A percentile compares a stretch with the other conserved stretches of the same genome.
These are phyloP conservation scores for Aspergillus nomiae DNA, from an alignment of 2,329 filamentous ascomycete genomes.

Conservation along the genomic window DNA sequence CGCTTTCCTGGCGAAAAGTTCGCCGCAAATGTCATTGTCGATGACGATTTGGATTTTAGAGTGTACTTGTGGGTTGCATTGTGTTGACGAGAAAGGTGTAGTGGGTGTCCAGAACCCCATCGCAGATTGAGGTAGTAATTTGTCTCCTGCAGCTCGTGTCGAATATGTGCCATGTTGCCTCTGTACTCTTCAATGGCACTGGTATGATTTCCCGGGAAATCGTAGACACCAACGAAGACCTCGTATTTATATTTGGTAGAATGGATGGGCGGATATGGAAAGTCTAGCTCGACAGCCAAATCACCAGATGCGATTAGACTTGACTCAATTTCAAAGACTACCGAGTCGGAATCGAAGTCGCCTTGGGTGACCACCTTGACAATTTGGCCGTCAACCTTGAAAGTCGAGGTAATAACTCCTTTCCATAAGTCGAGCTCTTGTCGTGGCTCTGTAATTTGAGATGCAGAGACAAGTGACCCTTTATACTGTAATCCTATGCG, in stretches of 20 bases:
- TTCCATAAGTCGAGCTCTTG: conserved; percentile 19
- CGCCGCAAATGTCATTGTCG: conserved; percentile 11
- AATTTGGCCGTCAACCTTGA: conserved; percentile 2
- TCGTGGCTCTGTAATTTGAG: conserved; percentile 3
- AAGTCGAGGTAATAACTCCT: conserved; percentile 14
- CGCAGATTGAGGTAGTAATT: conserved; percentile 12
- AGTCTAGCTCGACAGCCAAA: conserved; percentile 15
- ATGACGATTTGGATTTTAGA: background rate
- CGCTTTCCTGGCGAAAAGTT: conserved; percentile 7
- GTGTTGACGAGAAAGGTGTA: background rate
- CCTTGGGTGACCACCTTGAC: conserved; percentile 17
- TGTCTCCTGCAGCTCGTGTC: conserved; percentile 15
- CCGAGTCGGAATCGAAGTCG: conserved; percentile 13
- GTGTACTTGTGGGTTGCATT: conserved; percentile 14
- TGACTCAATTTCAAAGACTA: conserved; percentile 8
- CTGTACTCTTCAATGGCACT: background rate
- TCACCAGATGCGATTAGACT: conserved; percentile 5
- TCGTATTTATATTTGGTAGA: conserved; percentile 19
- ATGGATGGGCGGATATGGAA: conserved; percentile 18
- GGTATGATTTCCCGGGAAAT: conserved; percentile 15
- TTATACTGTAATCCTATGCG: conserved; percentile 15
- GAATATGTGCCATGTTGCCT: conserved; percentile 7
- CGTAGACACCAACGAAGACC: conserved; percentile 16
- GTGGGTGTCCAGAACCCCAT: conserved; percentile 9
- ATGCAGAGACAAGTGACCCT: background rate